Percentiles rank a stretch among this genome's conserved stretches.
Evolutionary conservation across 2,329 filamentous ascomycete genomes (phyloP).

Genomic region (Pseudogymnoascus sp.): DNA sequence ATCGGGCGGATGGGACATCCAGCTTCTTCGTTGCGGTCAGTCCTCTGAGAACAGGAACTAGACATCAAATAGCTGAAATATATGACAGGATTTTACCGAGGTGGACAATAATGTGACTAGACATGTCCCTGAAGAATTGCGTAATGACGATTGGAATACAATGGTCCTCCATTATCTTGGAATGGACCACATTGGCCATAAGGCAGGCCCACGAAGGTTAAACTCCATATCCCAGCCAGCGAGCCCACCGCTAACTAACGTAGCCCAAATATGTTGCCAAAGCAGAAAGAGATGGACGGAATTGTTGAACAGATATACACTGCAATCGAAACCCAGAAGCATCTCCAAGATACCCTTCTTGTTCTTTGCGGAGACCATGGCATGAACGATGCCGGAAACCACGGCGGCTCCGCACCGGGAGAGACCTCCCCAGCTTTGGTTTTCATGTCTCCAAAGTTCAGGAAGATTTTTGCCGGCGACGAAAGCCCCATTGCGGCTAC

Average conservation of each 20-base stretch:
- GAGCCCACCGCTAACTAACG: constrained; percentile 10
- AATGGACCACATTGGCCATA: constrained; percentile 95
- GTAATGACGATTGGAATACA: constrained; percentile 75
- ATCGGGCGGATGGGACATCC: constrained; percentile 80
- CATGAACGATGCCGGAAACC: constrained; percentile 99
- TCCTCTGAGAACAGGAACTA: constrained; percentile 24
- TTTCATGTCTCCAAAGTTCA: constrained; percentile 81
- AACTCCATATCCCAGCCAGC: constrained; percentile 9
- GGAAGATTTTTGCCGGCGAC: constrained; percentile 35
- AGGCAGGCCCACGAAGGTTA: constrained; percentile 77
- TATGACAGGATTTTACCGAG: constrained; percentile 79
- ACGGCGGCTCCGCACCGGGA: constrained; percentile 85
- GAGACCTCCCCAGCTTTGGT: constrained; percentile 90
- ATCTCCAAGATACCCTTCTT: constrained; percentile 71
- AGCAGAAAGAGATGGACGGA: constrained; percentile 87
- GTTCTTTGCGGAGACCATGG: constrained; percentile 90
- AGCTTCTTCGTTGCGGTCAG: constrained; percentile 96
- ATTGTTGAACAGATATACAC: constrained; percentile 70
- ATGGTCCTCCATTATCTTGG: constrained; percentile 95
- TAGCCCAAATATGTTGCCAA: constrained; percentile 83
- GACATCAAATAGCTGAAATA: constrained; percentile 23
- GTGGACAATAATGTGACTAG: constrained; percentile 96
- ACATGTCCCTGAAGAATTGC: constrained; percentile 70
- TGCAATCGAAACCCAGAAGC: constrained; percentile 60
- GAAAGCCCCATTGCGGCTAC: constrained; percentile 48